Base-by-base conservation (phyloP, 2,329 filamentous ascomycete species). In the Aspergillus quadricinctus region DNA sequence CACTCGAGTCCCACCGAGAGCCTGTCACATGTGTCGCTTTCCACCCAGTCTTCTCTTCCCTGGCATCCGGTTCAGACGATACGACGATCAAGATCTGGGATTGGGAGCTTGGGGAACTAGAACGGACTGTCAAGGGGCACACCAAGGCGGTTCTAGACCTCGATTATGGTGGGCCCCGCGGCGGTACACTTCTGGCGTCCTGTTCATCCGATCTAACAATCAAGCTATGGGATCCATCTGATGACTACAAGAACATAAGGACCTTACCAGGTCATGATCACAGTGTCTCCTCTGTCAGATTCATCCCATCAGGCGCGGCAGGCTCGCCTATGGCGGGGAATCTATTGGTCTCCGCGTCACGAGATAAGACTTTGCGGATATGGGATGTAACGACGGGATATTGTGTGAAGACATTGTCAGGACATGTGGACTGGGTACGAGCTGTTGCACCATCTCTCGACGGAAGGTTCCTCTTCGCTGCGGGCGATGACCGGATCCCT, bases 51-150 rank as follows among this genome's bases (percentile, higher is more conserved):
- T 97, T 96, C 75, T 93, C 91, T 9, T 93, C 90, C 4, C 80
- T 97, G 23, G 93, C 92, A 9, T 94, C 91, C 0, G 92, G 90
- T 17, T 95, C 92, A 8, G 92, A 96, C 72, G 93, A 97, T 73
- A 89, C 85, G 54, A 96, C 89, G 7, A 96, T 97, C 72, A 97
- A 97, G 69, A 92, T 97, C 54, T 97, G 92, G 92, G 92, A 97
- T 69, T 97, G 92, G 89, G 92, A 97, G 68, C 77, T 95, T 25
- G 93, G 93, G 49, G 92, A 97, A 74, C 80, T 96, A 3, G 92
- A 97, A 72, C 81, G 88, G 60, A 97, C 92, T 0, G 83, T 97
- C 56, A 97, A 97, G 71, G 92, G 91, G 1, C 93, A 97, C 69
- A 97, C 92, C 4, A 92, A 89, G 69, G 85, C 90, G 3, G 91